These are phyloP conservation scores for Hyphodiscus hymeniophilus DNA, from an alignment of 495 filamentous ascomycete species.

Conservation along the genomic window DNA sequence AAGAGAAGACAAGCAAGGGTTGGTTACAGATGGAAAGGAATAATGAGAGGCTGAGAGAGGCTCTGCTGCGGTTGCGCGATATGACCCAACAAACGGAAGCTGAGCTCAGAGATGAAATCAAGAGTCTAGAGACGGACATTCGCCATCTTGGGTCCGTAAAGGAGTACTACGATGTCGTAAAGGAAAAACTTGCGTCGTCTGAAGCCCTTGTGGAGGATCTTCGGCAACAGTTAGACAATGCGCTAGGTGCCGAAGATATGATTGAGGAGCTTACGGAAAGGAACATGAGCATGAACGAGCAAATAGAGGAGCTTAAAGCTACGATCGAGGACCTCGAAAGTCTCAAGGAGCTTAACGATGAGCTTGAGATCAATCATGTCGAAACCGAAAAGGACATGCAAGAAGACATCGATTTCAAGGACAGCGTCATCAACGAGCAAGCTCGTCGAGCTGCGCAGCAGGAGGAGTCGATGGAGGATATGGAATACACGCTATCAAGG, in stretches of 20 bases:
- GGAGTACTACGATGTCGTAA: conserved; percentile 58
- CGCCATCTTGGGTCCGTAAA: conserved; percentile 64
- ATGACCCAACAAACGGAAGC: conserved; percentile 77
- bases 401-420: conserved; percentile 80
- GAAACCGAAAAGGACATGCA: conserved; percentile 92
- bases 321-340: conserved; percentile 79
- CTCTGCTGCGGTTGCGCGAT: conserved; percentile 75
- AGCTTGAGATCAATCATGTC: conserved; percentile 86
- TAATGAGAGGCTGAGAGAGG: conserved; percentile 83
- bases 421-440: conserved; percentile 70
- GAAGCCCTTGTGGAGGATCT: conserved; percentile 81
- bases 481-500: conserved; percentile 79
- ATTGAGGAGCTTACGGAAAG: conserved; percentile 85
- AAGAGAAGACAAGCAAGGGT: conserved; percentile 76
- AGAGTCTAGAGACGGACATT: conserved; percentile 69
- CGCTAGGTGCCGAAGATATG: conserved; percentile 81
- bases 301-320: conserved; percentile 71
- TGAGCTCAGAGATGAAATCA: conserved; percentile 70
- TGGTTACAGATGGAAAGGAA: conserved; percentile 87
- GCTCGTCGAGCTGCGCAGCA: conserved; percentile 53
- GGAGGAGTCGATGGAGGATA: conserved; percentile 70
- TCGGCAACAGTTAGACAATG: conserved; percentile 82
- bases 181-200: conserved; percentile 60
- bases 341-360: conserved; percentile 86
- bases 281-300: conserved; percentile 71